Base-by-base conservation (phyloP, 1,284 basidiomycete genomes). In the Austropuccinia psidii region DNA sequence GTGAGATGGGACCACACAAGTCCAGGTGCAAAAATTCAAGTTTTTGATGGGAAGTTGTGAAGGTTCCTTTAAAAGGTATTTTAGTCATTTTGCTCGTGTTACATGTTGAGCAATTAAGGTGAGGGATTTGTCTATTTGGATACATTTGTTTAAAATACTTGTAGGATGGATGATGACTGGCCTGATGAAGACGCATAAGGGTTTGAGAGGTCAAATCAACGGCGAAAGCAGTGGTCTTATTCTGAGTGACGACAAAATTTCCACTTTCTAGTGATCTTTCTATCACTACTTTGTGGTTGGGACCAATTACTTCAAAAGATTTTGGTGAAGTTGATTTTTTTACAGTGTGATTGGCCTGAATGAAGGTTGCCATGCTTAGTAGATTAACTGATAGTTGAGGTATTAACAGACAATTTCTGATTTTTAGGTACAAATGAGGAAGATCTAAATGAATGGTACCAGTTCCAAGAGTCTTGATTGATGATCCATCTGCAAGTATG, bases 1-100 rank as follows among this genome's bases (percentile, higher is more conserved):
- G 60, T 17, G 39, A 43, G 41, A 62, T 47, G 15, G 60, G 60
- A 13, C 60, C 60, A 27, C 60, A 62, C 11, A 62, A 39, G 29
- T 62, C 60, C 4, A 62, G 11, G 24, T 62, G 60, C 2, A 62
- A 11, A 29, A 24, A 43, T n/a, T 62, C 37, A 8, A 62, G 43
- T 43, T 24, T 41, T 17, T 21, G 8, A 29, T 17, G 4, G 2
- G 60, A 24, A 8, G 7, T 41, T 11, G 60, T 35, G 15, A 62
- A 62, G 4, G 4, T 4, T 21, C 39, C 8, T 2, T 17, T 19
- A 39, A 43, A 62, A 15, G 60, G 60, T 4, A 37, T 37, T 21
- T 58, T 58, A n/a, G 35, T 31, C 3, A 8, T 8, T n/a, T 58
- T 58, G 21, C 29, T 35, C 4, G 41, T 3, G 19, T 58, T 21